These are phyloP conservation scores for Nothophaeocryptopus gaeumannii DNA, from an alignment of 2,329 filamentous ascomycete genomes.

Conservation along the genomic window DNA sequence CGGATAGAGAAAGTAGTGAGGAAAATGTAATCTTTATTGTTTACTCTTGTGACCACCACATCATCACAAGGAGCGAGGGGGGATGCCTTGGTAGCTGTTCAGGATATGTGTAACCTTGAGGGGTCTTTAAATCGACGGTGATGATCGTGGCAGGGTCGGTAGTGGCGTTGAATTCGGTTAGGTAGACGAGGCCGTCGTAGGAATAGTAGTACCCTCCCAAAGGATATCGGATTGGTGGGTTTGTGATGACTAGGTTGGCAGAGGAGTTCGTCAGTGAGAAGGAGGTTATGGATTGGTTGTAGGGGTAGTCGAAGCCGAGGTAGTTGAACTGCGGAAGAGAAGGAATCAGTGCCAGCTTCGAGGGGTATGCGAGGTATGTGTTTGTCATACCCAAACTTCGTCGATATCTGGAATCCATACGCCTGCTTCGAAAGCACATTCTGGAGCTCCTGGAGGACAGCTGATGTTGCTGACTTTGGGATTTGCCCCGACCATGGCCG, in stretches of 20 bases:
- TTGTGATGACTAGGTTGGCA: not conserved
- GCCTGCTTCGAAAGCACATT: slow-evolving; percentile 4
- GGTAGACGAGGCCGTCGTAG: slow-evolving; percentile 1
- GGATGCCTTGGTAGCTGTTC: slow-evolving; percentile 7
- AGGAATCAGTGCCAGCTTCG: too few species aligned
- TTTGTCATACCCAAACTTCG: not conserved
- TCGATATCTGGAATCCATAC: slow-evolving; percentile 9
- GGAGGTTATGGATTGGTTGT: not conserved
- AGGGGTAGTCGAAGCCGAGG: not conserved
- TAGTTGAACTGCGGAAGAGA: not conserved
- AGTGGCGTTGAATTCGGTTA: not conserved
- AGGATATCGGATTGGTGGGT: not conserved
- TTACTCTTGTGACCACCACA: not conserved
- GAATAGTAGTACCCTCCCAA: slow-evolving; percentile 2
- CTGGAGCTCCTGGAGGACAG: not conserved
- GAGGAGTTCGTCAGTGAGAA: not conserved
- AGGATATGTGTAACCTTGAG: not conserved
- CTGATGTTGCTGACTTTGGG: not conserved
- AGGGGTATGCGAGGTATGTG: too few species aligned
- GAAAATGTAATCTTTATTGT: slow-evolving; percentile 7
- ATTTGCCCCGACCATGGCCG: not conserved
- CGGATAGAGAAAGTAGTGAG: slow-evolving; percentile 1
- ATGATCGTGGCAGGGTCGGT: not conserved
- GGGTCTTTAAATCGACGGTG: not conserved
- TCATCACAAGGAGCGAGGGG: not conserved